Evolutionary conservation across 176 grass and related monocot genomes (phyloP), one percentile per base, ranked within the genome.

Genomic region (Oryza meyeriana): DNA sequence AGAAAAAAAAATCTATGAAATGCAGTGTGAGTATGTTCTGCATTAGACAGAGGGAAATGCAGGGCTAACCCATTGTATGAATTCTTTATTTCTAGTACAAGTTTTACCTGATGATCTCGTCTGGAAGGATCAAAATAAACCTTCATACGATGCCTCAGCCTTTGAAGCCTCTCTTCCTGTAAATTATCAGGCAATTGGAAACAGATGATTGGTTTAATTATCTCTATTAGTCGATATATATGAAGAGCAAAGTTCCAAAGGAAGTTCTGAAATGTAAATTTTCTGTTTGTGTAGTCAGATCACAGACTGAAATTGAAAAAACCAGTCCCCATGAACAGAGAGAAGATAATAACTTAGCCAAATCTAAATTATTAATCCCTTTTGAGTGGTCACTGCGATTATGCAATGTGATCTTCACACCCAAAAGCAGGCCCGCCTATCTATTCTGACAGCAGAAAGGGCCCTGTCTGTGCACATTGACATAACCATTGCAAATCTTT

Each of bases 121-220:
- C 92, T 93, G 36, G 89, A 91, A 8, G 87, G 75, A 88, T 98
- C 95, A 81, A 98, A 98, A 84, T 95, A 98, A 63, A 90, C 86
- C 62, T 93, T 91, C 92, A 86, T 95, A 61, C 95, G 92, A 71
- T 90, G 92, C 76, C 85, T 98, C 79, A 98, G 81, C 28, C 95
- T 95, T 76, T 93, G 88, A 74, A 95, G 81, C 78, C 90, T 94
- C 71, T 98, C 90, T 86, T 98, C 90, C 95, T 98, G 81, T 52
- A 83, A 89, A 91, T 64, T 47, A 57, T 44, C 30, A 25, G 69
- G 30, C 52, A 85, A 88, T 36, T 69, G 3, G 78, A 26, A 80
- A 80, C 20, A 87, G 18, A 66, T 47, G 6, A 35, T 20, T 74
- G 50, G 29, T 74, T 69, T 78, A 84, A 55, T 34, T 48, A 45